A percentile compares a stretch with the other conserved stretches of the same genome.
phyloP scores from a whole-genome alignment of 2,329 filamentous ascomycete genomes.

The Xenosphaeropsis pyriputrescens region DNA sequence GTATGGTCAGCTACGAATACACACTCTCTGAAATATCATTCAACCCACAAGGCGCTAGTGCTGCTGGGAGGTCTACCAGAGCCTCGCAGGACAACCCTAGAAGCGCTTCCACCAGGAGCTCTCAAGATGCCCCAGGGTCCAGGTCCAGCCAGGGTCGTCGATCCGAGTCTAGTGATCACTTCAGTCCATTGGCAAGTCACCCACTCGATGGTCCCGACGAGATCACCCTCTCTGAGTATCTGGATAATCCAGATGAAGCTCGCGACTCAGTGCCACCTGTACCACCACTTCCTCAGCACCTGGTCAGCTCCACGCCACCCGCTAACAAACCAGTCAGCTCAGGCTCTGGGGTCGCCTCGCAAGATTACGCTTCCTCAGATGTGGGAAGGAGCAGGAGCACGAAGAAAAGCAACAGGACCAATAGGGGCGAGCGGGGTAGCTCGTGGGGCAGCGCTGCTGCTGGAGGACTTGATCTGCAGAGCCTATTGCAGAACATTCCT shows the following conservation, averaged over 20 bases:
- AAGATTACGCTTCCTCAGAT: too few relatives aligned
- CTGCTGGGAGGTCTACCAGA: constrained; percentile 9
- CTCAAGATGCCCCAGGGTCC: too few relatives aligned
- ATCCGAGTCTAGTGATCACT: constrained; percentile 7
- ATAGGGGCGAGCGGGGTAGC: too few relatives aligned
- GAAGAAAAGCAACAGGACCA: too few relatives aligned
- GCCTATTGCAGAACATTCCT: too few relatives aligned
- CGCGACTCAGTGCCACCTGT: constrained; percentile 14
- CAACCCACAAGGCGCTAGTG: constrained; percentile 20
- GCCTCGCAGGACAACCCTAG: constrained; percentile 11
- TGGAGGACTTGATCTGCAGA: too few relatives aligned
- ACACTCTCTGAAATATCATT: constrained; percentile 53
- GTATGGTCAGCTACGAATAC: constrained; percentile 56
- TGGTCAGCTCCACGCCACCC: too few relatives aligned
- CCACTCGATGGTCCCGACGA: constrained; percentile 3
- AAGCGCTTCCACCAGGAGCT: constrained; percentile 11
- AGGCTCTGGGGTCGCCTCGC: too few relatives aligned
- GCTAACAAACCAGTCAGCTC: too few relatives aligned
- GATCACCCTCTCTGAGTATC: constrained; percentile 2
- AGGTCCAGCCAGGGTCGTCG: constrained; percentile 8
- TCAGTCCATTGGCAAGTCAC: constrained; percentile 11
- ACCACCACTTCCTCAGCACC: constrained; percentile 12
- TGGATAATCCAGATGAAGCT: constrained; percentile 8
- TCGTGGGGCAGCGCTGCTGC: too few relatives aligned
- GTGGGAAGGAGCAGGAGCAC: too few relatives aligned